Base-by-base conservation (phyloP, 306 rosid species). In the Lupinus albus region DNA sequence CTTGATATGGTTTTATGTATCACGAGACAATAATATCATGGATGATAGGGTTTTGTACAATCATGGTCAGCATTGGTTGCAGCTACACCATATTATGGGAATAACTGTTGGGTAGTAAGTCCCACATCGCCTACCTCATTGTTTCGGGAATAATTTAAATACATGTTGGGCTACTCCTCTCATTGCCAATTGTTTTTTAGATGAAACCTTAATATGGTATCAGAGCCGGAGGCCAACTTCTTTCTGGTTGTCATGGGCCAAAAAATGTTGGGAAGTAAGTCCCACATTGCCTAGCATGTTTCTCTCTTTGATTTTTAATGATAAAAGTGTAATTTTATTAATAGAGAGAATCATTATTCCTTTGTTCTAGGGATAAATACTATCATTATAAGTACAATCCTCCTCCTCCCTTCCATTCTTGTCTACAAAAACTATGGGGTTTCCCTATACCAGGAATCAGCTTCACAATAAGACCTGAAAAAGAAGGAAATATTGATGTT, bases 31-130 rank as follows among this genome's bases (percentile, higher is more conserved):
- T 74, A 92, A 92, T 44, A 0, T 0, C 0, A 3, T 1, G 0
- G 98, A 92, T 57, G 98, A 92, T 74, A 84, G 74, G 63, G 11
- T 12, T 11, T 68, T 92, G 52, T 89, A 89, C 74, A 87, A 89
- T 42, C 75, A 35, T 4, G 80, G 86, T 61, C 98, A 89, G 79
- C 57, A 53, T 38, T 87, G 95, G 96, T 42, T 89, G 80, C 82
- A 84, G 51, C 63, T 56, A 15, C 87, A 84, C 41, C 92, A 92
- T 79, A 73, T 87, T 15, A 80, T 87, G 76, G 96, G 92, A 53
- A 84, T 84, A 83, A 96, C 86, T 45, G 81, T 78, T 0, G 95
- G 95, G 98, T 85, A 84, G 74, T n/a, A n/a, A n/a, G n/a, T n/a
- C n/a, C n/a, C n/a, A n/a, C n/a, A n/a, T n/a, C n/a, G n/a, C n/a